A percentile compares a stretch with the other conserved stretches of the same genome.
phyloP scores from a whole-genome alignment of 2,329 filamentous ascomycete species.

The Epichloe hybrida region DNA sequence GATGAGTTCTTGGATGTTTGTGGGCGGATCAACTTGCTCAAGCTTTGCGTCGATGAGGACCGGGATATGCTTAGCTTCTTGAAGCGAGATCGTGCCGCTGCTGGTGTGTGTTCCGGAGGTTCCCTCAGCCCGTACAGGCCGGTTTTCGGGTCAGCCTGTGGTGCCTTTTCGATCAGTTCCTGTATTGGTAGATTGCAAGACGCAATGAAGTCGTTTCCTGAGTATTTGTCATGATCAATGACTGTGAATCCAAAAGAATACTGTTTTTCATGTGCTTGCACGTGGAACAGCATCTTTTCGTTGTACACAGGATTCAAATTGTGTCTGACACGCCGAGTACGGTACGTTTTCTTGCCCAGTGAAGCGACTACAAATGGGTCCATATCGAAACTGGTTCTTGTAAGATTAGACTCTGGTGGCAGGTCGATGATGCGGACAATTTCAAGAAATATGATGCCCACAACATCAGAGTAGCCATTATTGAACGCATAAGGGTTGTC shows the following conservation, averaged over 20 bases:
- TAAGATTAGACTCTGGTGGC: slow-evolving; percentile 87
- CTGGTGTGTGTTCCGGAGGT: slow-evolving; percentile 46
- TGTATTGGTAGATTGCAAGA: slow-evolving; percentile 69
- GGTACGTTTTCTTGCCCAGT: slow-evolving; percentile 86
- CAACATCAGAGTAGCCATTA: slow-evolving; percentile 65
- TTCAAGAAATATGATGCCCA: slow-evolving; percentile 88
- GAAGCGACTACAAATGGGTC: slow-evolving; percentile 96
- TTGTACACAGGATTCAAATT: slow-evolving; percentile 91
- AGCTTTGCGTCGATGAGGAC: slow-evolving; percentile 64
- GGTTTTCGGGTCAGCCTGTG: slow-evolving; percentile 71
- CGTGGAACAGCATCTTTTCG: slow-evolving; percentile 97
- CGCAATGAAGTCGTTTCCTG: slow-evolving; percentile 93
- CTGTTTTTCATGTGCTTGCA: slow-evolving; percentile 71
- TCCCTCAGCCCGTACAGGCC: slow-evolving; percentile 76
- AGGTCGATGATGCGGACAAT: slow-evolving; percentile 79
- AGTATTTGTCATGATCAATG: slow-evolving; percentile 92
- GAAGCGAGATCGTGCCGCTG: slow-evolving; percentile 33
- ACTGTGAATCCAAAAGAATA: slow-evolving; percentile 88
- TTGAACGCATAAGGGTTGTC: slow-evolving; percentile 77
- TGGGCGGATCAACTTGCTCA: slow-evolving; percentile 52
- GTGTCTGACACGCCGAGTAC: slow-evolving; percentile 80
- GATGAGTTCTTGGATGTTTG: slow-evolving; percentile 39
- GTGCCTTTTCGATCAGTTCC: slow-evolving; percentile 64
- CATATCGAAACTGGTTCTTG: slow-evolving; percentile 95
- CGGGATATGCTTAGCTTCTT: slow-evolving; percentile 71